Evolutionary conservation across 1,284 basidiomycete genomes (phyloP).

Genomic region (Rhodofomes roseus): DNA sequence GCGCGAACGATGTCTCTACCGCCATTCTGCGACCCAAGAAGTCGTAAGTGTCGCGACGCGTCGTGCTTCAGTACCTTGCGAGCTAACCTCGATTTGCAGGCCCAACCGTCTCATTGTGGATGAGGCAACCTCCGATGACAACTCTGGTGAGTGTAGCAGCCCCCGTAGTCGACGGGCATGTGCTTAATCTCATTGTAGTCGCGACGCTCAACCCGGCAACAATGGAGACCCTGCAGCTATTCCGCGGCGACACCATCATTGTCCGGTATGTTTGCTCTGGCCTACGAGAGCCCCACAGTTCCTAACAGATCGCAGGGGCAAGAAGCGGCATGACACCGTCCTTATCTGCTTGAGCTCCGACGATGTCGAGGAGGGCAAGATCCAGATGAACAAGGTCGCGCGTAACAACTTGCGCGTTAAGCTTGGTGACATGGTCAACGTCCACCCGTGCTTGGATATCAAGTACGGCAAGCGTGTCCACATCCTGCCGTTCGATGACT

Average conservation of each 20-base stretch:
- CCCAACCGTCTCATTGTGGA: constrained; percentile 95
- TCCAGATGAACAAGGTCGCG: constrained; percentile 99
- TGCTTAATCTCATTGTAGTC: constrained; percentile 43
- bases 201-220: constrained; percentile 94
- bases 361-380: constrained; percentile 95
- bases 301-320: constrained; percentile 53
- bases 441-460: constrained; percentile 96
- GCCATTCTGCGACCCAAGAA: constrained; percentile 95
- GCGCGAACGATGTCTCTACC: constrained; percentile 84
- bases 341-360: constrained; percentile 95
- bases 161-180: not conserved
- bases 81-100: constrained; percentile 36
- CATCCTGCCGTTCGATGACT: constrained; percentile 97
- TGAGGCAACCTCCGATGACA: constrained; percentile 88
- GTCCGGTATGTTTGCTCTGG: constrained; percentile 56
- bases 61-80: constrained; percentile 6
- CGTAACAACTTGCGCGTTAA: constrained; percentile 98
- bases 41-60: constrained; percentile 61
- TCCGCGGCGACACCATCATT: constrained; percentile 94
- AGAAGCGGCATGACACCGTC: constrained; percentile 94
- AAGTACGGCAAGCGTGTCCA: constrained; percentile 99
- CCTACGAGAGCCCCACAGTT: not conserved
- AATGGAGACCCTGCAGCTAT: constrained; percentile 93
- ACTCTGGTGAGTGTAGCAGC: constrained; percentile 63
- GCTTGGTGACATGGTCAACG: constrained; percentile 93